Conservation (phyloP, 2,329 filamentous ascomycete species). For the Aspergillus sp. region DNA sequence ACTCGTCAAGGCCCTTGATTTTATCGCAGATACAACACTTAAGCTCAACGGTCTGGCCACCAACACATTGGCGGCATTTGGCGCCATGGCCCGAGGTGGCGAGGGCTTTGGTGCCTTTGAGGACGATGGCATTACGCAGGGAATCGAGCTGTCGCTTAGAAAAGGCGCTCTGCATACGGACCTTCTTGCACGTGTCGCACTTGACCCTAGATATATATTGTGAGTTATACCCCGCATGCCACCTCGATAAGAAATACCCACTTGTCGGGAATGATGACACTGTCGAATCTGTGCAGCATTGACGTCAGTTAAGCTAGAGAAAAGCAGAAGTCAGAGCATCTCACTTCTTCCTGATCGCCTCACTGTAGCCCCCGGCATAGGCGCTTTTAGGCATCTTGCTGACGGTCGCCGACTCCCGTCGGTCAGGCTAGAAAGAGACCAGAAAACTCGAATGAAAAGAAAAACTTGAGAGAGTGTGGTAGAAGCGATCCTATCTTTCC, state of each 20-base stretch:
- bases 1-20: slow-evolving; percentile 44
- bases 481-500: neutral
- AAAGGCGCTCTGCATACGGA: slow-evolving; percentile 31
- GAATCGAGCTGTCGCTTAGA: slow-evolving; percentile 45
- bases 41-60: slow-evolving; percentile 41
- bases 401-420: neutral
- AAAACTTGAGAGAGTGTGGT: neutral
- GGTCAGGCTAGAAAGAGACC: neutral
- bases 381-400: slow-evolving; percentile 12
- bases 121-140: slow-evolving; percentile 21
- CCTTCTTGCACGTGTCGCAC: slow-evolving; percentile 44
- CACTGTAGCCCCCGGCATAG: slow-evolving; percentile 21
- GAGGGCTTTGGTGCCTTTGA: slow-evolving; percentile 9
- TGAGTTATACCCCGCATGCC: too few species aligned
- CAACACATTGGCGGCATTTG: slow-evolving; percentile 43
- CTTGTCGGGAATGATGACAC: slow-evolving; percentile 26
- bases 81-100: slow-evolving; percentile 15
- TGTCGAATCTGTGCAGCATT: slow-evolving; percentile 18
- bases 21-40: slow-evolving; percentile 45
- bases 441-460: neutral
- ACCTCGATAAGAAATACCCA: slow-evolving; percentile 11
- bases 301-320: neutral
- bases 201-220: slow-evolving; percentile 31
- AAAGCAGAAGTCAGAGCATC: neutral
- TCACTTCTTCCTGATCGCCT: slow-evolving; percentile 17